Conservation (phyloP, 2,329 filamentous ascomycete species). For the Hymenoscyphus occultus region DNA sequence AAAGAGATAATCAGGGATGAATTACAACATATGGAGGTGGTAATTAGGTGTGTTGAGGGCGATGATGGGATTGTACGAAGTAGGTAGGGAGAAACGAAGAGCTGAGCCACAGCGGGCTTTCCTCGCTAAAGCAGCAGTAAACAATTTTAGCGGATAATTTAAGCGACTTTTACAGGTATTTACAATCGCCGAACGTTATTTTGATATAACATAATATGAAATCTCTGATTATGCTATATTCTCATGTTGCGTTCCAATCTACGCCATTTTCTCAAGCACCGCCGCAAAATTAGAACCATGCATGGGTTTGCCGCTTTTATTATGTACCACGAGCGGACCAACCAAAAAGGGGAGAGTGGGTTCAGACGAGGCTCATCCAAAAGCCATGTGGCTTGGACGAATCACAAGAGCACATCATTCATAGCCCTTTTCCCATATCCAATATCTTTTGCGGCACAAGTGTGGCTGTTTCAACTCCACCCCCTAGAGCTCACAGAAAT, state of each 20-base stretch:
- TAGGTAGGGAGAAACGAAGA: neutral
- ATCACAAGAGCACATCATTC: conserved; percentile 1
- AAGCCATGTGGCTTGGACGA: conserved; percentile 3
- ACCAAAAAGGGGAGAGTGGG: neutral
- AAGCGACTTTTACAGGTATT: too few relatives aligned
- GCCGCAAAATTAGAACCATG: too few relatives aligned
- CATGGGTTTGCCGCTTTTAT: too few relatives aligned
- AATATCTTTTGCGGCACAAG: neutral
- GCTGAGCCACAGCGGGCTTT: neutral
- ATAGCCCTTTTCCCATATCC: neutral
- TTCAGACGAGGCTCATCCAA: neutral
- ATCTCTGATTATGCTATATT: too few relatives aligned
- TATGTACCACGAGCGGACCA: neutral
- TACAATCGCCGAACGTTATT: too few relatives aligned
- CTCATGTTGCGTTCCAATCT: too few relatives aligned
- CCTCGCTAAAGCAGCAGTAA: too few relatives aligned
- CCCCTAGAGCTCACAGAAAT: neutral
- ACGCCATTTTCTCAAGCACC: too few relatives aligned
- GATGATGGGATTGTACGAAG: neutral
- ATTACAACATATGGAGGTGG: neutral
- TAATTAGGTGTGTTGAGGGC: neutral
- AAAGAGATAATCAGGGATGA: neutral
- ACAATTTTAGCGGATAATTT: too few relatives aligned
- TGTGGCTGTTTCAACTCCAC: conserved; percentile 1
- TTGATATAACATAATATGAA: too few relatives aligned